These are phyloP conservation scores for Acanthamoeba sp. DNA, from an alignment of 208 protist genomes.

Conservation along the genomic window DNA sequence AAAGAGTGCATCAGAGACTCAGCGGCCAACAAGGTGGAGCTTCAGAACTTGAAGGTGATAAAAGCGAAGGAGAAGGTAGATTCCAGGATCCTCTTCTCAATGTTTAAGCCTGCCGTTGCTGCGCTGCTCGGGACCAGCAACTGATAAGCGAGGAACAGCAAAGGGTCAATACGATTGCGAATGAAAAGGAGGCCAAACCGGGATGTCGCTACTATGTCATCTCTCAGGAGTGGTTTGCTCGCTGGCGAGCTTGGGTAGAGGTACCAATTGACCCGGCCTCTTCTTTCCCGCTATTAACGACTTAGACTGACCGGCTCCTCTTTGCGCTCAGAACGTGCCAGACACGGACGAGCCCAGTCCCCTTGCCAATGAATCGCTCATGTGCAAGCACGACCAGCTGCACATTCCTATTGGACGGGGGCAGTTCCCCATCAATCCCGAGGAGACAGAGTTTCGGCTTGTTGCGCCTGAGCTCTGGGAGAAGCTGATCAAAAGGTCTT, in stretches of 20 bases:
- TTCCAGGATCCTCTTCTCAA: neutral
- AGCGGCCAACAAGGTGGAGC: conserved; percentile 9
- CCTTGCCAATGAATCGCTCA: neutral
- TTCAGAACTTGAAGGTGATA: neutral
- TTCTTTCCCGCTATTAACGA: too few species aligned
- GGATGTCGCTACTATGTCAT: neutral
- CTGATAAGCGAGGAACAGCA: neutral
- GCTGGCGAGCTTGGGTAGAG: neutral
- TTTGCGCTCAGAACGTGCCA: neutral
- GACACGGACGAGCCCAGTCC: conserved; percentile 17
- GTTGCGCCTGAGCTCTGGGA: neutral
- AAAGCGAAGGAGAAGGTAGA: conserved; percentile 39
- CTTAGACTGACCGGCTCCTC: too few species aligned
- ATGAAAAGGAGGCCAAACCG: neutral
- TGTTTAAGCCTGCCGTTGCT: neutral
- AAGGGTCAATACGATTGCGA: neutral
- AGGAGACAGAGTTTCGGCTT: conserved; percentile 8
- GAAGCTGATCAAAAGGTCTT: neutral
- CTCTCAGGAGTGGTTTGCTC: conserved; percentile 42
- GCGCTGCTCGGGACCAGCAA: neutral
- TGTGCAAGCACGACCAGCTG: neutral
- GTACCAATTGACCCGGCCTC: neutral
- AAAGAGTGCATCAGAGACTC: conserved; percentile 38
- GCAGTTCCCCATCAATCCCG: neutral
- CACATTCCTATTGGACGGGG: neutral